phyloP scores from a whole-genome alignment of 805 yeast genomes.

The Kluyveromyces lactis region DNA sequence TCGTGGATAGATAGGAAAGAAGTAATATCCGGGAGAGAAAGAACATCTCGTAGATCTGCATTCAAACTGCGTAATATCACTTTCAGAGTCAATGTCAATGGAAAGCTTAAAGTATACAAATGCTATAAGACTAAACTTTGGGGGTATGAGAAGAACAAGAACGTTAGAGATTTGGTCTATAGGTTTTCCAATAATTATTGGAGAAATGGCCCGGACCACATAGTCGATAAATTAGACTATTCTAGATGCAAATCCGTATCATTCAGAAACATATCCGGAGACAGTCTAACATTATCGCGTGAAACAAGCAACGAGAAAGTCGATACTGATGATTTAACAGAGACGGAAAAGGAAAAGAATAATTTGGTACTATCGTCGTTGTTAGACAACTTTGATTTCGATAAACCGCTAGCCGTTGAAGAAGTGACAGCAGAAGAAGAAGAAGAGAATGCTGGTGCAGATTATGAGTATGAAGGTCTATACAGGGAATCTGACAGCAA shows the following conservation, averaged over 20 bases:
- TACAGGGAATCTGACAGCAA: constrained; percentile 8
- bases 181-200: constrained; percentile 59
- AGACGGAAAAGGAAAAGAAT: constrained; percentile 36
- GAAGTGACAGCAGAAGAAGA: constrained; percentile 35
- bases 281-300: constrained; percentile 1
- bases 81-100: constrained; percentile 54
- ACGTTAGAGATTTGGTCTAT: constrained; percentile 53
- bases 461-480: constrained; percentile 39
- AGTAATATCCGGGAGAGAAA: constrained; percentile 50
- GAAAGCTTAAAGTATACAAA: constrained; percentile 46
- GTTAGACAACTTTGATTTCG: constrained; percentile 43
- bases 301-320: constrained; percentile 4
- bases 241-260: constrained; percentile 10
- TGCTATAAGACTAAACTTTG: constrained; percentile 74
- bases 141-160: constrained; percentile 75
- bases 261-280: constrained; percentile 5
- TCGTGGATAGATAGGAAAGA: constrained; percentile 36
- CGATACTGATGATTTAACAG: constrained; percentile 30
- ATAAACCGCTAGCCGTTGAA: constrained; percentile 38
- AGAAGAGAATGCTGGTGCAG: constrained; percentile 32
- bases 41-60: constrained; percentile 45
- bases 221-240: constrained; percentile 51
- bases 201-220: constrained; percentile 73
- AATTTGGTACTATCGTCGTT: constrained; percentile 40
- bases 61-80: constrained; percentile 39